Evolutionary conservation across 179 eudicot species (phyloP).

Genomic region (Pouteria campechiana): DNA sequence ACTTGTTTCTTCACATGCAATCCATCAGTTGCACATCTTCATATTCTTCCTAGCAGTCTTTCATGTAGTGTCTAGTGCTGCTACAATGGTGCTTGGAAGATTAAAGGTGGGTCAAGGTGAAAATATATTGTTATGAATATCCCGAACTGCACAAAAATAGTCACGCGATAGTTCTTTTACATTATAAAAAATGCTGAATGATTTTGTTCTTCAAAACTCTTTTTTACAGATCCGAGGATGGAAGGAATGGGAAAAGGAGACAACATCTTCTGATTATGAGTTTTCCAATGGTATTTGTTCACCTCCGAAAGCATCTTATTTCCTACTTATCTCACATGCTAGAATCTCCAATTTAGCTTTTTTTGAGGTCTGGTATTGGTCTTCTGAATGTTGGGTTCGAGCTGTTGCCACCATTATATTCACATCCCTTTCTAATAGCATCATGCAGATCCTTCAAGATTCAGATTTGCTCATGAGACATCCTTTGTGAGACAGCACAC

Average conservation of each 20-base stretch:
- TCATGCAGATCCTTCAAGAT: slow-evolving; percentile 53
- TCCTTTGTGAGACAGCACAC: slow-evolving; percentile 85
- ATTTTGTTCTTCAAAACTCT: background rate
- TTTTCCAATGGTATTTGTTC: slow-evolving; percentile 26
- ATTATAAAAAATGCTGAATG: background rate
- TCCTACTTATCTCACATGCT: background rate
- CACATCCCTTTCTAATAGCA: background rate
- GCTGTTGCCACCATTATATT: background rate
- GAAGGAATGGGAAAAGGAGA: slow-evolving; percentile 81
- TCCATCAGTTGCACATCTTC: slow-evolving; percentile 92
- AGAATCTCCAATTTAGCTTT: background rate
- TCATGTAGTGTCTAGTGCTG: slow-evolving; percentile 69
- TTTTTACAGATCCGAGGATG: slow-evolving; percentile 66
- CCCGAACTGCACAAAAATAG: too few relatives aligned
- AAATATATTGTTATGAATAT: too few relatives aligned
- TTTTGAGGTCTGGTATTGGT: background rate
- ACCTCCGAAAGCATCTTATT: background rate
- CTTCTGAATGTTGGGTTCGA: background rate
- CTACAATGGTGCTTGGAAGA: slow-evolving; percentile 80
- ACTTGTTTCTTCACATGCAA: slow-evolving; percentile 54
- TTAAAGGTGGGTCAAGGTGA: slow-evolving; percentile 57
- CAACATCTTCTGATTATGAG: slow-evolving; percentile 12
- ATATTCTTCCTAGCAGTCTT: slow-evolving; percentile 94
- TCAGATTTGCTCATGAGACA: slow-evolving; percentile 82
- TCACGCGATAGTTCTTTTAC: slow-evolving; percentile 1